Evolutionary conservation across 768 basidiomycete genomes (phyloP), one percentile per base, ranked within the genome.

Genomic region (Hortiboletus flavorubellus): DNA sequence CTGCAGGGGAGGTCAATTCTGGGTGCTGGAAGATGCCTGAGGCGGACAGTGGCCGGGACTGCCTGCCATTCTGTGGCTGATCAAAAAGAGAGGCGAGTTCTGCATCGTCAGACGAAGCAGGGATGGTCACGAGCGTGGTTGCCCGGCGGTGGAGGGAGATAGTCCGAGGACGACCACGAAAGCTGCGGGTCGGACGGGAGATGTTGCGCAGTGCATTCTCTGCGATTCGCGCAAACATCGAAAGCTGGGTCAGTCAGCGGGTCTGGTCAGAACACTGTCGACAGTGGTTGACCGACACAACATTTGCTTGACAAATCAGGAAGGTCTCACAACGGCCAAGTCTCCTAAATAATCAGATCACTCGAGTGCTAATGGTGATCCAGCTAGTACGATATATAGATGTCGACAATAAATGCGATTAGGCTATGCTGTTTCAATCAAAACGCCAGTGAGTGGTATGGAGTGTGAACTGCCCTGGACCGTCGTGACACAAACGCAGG

Each of bases 21-120:
- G 83, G 78, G 60, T 97, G 91, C 15, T 84, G 83, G 69, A 99
- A 98, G 35, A 98, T 80, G 23, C 97, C 97, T 2, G 89, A 88
- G 2, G 79, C 71, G 7, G 78, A 72, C 29, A 81, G 72, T 3
- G 79, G 73, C 9, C 79, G 76, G 4, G 72, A 62, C 40, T 70
- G 69, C 62, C 51, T 51, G 53, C 62, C 52, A 63, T 70, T 51
- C 60, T 76, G 67, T 6, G 89, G 87, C 35, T 79, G 78, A 73
- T 93, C 90, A 69, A 92, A 91, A 54, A 89, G 79, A 15, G 81
- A 73, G 54, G 85, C 77, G 58, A 93, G 78, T 48, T 83, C 77
- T 49, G 74, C 75, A 72, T 91, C 89, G 64, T 89, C 86, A 43
- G 72, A 58, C 16, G 87, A 83, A 14, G 86, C 78, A 16, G 85